Conservation (phyloP, 352 stramenopile species). For the Globisporangium cylindrosporum region DNA sequence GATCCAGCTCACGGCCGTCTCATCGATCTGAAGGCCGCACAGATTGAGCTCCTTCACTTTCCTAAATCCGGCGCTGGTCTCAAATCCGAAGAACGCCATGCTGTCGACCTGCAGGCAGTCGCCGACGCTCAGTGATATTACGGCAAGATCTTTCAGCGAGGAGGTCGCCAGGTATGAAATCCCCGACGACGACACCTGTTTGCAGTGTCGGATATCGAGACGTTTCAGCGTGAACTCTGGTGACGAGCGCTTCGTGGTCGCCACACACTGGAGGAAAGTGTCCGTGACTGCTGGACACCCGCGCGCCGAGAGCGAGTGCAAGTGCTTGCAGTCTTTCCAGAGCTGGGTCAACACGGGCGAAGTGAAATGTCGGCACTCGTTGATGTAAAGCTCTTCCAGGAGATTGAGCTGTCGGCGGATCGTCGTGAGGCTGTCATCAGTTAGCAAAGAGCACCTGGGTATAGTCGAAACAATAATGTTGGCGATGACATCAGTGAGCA, state of each 20-base stretch:
- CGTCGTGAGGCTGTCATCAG: conserved; percentile 44
- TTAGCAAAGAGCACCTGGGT: conserved; percentile 42
- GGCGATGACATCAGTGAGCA: not conserved
- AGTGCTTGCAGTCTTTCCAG: conserved; percentile 54
- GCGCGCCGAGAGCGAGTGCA: conserved; percentile 44
- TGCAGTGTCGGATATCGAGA: conserved; percentile 62
- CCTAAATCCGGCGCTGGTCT: conserved; percentile 32
- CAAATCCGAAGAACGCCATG: conserved; percentile 79
- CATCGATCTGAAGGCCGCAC: conserved; percentile 45
- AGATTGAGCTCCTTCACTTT: conserved; percentile 39
- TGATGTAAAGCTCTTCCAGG: conserved; percentile 47
- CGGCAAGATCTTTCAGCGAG: conserved; percentile 23
- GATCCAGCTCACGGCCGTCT: conserved; percentile 73
- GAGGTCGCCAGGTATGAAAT: conserved; percentile 53
- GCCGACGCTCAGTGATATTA: conserved; percentile 35
- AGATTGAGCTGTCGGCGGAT: conserved; percentile 44
- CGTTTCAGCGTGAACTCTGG: conserved; percentile 20
- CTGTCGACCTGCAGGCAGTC: conserved; percentile 61
- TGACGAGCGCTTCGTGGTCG: conserved; percentile 39
- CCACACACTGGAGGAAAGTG: conserved; percentile 49
- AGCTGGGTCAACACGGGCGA: conserved; percentile 39
- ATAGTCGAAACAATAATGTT: not conserved
- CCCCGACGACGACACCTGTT: conserved; percentile 59
- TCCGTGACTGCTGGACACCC: conserved; percentile 53
- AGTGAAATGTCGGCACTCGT: conserved; percentile 65